phyloP scores from a whole-genome alignment of 352 stramenopile genomes.

The Phytophthora ohioensis region DNA sequence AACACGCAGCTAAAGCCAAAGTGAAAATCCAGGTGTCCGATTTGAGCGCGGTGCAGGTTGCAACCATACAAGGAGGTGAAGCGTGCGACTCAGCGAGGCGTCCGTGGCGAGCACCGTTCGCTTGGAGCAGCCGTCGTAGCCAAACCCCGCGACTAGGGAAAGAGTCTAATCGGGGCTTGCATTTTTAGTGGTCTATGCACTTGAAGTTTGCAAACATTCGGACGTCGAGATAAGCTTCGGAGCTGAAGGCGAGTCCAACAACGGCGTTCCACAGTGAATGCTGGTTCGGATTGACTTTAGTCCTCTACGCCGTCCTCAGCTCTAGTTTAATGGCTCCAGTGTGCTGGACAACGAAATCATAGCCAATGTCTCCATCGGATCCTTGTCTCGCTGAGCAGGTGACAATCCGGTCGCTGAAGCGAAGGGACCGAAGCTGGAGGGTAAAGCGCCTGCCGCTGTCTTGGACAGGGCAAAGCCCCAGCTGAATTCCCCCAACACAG shows the following conservation, averaged over 20 bases:
- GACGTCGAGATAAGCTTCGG: constrained; percentile 24
- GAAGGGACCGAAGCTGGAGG: not conserved
- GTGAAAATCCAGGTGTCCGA: constrained; percentile 28
- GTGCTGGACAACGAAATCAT: not conserved
- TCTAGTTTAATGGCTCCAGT: not conserved
- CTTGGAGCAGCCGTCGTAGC: constrained; percentile 17
- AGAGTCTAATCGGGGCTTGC: constrained; percentile 20
- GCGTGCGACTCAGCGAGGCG: constrained; percentile 27
- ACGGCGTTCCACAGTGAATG: not conserved
- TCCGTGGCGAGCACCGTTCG: constrained; percentile 10
- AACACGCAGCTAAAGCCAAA: not conserved
- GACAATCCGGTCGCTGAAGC: constrained; percentile 20
- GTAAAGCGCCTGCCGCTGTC: constrained; percentile 4
- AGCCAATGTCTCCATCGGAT: constrained; percentile 7
- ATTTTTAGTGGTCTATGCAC: constrained; percentile 12
- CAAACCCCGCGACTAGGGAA: constrained; percentile 28
- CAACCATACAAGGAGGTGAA: constrained; percentile 7
- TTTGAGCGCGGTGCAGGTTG: constrained; percentile 5
- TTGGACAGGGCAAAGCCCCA: constrained; percentile 24
- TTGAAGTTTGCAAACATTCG: constrained; percentile 29
- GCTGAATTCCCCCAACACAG: constrained; percentile 16
- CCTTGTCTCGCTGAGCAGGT: constrained; percentile 16
- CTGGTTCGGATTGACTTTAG: constrained; percentile 12
- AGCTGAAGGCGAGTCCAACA: constrained; percentile 14
- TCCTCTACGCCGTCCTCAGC: not conserved